These are phyloP conservation scores for Stellera chamaejasme DNA, from an alignment of 345 rosid genomes.

Conservation along the genomic window DNA sequence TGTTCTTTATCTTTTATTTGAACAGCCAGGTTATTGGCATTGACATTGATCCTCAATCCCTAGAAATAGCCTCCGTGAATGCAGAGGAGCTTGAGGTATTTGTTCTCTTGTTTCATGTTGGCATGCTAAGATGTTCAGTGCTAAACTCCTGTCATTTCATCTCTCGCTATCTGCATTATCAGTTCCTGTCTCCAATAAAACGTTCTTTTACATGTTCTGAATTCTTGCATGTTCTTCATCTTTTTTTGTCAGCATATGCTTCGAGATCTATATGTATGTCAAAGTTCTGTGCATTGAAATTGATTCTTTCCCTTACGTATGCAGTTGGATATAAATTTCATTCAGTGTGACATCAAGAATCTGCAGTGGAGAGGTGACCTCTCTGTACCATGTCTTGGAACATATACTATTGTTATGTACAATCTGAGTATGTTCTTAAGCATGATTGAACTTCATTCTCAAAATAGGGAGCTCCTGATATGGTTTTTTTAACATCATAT, in stretches of 20 bases:
- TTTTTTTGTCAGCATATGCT: not conserved
- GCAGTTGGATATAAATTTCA: constrained; percentile 75
- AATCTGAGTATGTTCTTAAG: not conserved
- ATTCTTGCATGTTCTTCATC: not conserved
- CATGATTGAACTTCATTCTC: not conserved
- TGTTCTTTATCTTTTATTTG: constrained; percentile 2
- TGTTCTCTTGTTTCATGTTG: constrained; percentile 1
- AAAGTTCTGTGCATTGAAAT: not conserved
- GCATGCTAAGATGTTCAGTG: not conserved
- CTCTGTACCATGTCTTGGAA: not conserved
- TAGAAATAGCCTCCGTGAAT: constrained; percentile 62
- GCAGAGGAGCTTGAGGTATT: constrained; percentile 84
- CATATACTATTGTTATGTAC: too few species aligned
- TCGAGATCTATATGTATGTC: not conserved
- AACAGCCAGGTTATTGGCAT: constrained; percentile 69
- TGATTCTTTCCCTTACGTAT: constrained; percentile 15
- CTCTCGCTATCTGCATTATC: not conserved
- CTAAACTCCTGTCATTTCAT: constrained; percentile 1
- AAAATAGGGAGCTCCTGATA: not conserved
- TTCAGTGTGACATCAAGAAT: constrained; percentile 62
- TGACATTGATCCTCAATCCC: constrained; percentile 71
- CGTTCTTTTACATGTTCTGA: not conserved
- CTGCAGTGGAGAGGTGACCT: constrained; percentile 59
- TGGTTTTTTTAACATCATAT: not conserved
- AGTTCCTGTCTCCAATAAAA: not conserved